Evolutionary conservation across 1,284 basidiomycete genomes (phyloP), one percentile per base, ranked within the genome.

Genomic region (Moesziomyces parantarcticus): DNA sequence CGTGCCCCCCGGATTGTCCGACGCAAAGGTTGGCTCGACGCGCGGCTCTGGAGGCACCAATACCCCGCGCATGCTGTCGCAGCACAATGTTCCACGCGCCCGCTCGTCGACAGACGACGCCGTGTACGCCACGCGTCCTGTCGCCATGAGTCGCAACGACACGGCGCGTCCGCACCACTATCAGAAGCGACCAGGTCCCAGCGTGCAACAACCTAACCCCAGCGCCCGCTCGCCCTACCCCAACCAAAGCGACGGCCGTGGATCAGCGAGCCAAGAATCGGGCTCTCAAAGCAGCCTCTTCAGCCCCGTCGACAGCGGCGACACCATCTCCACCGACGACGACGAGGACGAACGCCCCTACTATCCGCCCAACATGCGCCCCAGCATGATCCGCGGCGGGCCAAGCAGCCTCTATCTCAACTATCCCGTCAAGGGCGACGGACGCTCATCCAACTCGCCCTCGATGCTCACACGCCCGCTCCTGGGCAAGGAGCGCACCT

Each of bases 341-440:
- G 76, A 78, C 46, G 75, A 77, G 36, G 76, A 78, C 42, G 76
- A 78, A 50, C 36, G 66, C 21, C 74, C 74, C 1, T 78, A 68
- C 62, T 64, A 65, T 26, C 75, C 72, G 1, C 61, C 65, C 22
- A 62, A 60, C 55, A 65, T 74, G 65, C 65, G 65, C 3, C 70
- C 70, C 25, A 74, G 65, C 42, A 74, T 74, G 70, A 59, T 74
- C 18, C 70, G 65, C 20, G 70, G 70, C n/a, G 70, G 70, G 3
- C 70, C 70, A 2, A 64, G 60, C 43, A 74, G 70, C 26, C 52
- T 74, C 10, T 74, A 74, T 34, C 69, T 75, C 61, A 77, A 67
- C 46, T 66, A 59, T 32, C 68, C 58, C 4, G 53, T 21, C 58
- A 67, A 66, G 46, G 50, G 23, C 4, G 59, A 62, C 48, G 50